A percentile compares a stretch with the other conserved stretches of the same genome.
phyloP scores from a whole-genome alignment of 148 eudicot species.

The Drosera capensis region DNA sequence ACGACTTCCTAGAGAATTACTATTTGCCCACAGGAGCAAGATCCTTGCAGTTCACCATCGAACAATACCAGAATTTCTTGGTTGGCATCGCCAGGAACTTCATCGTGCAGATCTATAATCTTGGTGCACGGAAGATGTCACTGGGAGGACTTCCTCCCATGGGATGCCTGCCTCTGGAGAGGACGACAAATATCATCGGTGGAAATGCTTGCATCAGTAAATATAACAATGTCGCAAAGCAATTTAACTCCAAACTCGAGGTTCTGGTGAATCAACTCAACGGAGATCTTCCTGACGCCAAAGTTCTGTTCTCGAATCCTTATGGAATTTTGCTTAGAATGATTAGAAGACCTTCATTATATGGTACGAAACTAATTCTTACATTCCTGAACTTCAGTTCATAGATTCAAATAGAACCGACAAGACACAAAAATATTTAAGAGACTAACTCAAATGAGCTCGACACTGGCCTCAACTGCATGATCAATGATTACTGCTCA shows the following conservation, averaged over 20 bases:
- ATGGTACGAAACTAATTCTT: constrained; percentile 14
- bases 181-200: constrained; percentile 13
- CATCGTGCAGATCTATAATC: constrained; percentile 10
- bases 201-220: constrained; percentile 17
- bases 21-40: not conserved
- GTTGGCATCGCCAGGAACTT: constrained; percentile 18
- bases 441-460: no score
- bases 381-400: not conserved
- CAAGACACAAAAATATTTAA: not conserved
- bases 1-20: not conserved
- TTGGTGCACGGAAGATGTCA: constrained; percentile 37
- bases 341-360: constrained; percentile 10
- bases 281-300: constrained; percentile 8
- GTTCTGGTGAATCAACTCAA: constrained; percentile 11
- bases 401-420: no score
- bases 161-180: constrained; percentile 43
- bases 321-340: constrained; percentile 6
- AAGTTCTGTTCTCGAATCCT: constrained; percentile 13
- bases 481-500: no score
- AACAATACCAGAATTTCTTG: constrained; percentile 6
- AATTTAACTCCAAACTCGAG: constrained; percentile 11
- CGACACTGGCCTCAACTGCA: no score
- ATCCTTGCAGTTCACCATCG: not conserved
- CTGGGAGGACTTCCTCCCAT: constrained; percentile 35
- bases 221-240: constrained; percentile 11